phyloP scores from a whole-genome alignment of 495 filamentous ascomycete genomes.

The Achaetomiella virescens region DNA sequence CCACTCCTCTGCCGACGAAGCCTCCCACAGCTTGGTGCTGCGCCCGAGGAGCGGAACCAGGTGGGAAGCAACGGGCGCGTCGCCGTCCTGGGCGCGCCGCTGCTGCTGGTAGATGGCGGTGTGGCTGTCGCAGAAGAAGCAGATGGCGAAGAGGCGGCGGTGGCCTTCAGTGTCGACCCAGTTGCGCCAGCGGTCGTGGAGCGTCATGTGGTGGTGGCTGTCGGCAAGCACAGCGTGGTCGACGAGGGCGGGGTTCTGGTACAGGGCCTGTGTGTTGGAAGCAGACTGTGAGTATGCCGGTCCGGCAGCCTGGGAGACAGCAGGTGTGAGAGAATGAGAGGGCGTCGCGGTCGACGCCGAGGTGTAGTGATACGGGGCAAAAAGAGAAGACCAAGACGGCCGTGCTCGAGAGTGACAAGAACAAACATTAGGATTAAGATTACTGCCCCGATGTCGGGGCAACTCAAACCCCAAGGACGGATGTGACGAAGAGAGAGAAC shows the following conservation, averaged over 20 bases:
- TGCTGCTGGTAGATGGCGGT: slow-evolving; percentile 46
- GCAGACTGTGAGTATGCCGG: slow-evolving; percentile 42
- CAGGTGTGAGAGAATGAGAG: slow-evolving; percentile 19
- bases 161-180: slow-evolving; percentile 45
- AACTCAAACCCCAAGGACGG: not conserved
- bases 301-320: slow-evolving; percentile 18
- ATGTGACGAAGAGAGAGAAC: slow-evolving; percentile 7
- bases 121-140: slow-evolving; percentile 48
- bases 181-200: slow-evolving; percentile 37
- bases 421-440: slow-evolving; percentile 19
- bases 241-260: slow-evolving; percentile 23
- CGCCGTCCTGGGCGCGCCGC: slow-evolving; percentile 28
- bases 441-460: not conserved
- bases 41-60: slow-evolving; percentile 34
- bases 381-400: slow-evolving; percentile 27
- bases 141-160: slow-evolving; percentile 45
- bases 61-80: slow-evolving; percentile 24
- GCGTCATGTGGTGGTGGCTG: slow-evolving; percentile 25
- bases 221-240: slow-evolving; percentile 21
- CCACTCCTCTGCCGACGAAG: slow-evolving; percentile 34
- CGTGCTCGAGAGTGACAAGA: slow-evolving; percentile 13
- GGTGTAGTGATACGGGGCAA: slow-evolving; percentile 18
- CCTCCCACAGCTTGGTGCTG: slow-evolving; percentile 36
- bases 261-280: slow-evolving; percentile 37
- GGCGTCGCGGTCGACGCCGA: slow-evolving; percentile 9